Evolutionary conservation across 2,329 filamentous ascomycete species (phyloP), one percentile per base, ranked within the genome.

Genomic region (Scedosporium dehoogii): DNA sequence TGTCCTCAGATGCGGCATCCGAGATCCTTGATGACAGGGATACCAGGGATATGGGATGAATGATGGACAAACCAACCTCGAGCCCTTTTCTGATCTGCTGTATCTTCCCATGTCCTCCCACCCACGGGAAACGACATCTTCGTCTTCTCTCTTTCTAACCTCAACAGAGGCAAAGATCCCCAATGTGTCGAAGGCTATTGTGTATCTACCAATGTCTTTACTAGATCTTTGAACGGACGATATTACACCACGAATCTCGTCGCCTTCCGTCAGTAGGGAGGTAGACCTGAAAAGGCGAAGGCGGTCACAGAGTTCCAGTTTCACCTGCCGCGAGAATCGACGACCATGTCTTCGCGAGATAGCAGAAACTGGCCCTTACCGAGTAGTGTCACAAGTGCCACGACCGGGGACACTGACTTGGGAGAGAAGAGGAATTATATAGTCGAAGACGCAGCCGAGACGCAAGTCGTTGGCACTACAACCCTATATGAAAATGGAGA

Each of bases 401-500:
- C 18, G 6, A 14, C 51, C 3, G 21, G 21, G 18, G 51, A 23
- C 51, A 10, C 18, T 55, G 12, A 6, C 51, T 16, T 29, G 7
- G 18, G 12, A 25, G 51, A 27, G 23, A 23, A 55, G 12, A 25
- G 23, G 12, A 14, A 16, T 55, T 14, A 27, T 23, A 25, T 55
- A 10, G 18, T 23, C 12, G 51, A 55, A 46, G 64, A 65, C 63
- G 16, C 14, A 18, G 38, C 33, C 23, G 59, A 61, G 27, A 61
- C 63, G 59, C 63, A 64, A 62, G 66, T 68, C 59, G 65, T 68
- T 51, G 67, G 67, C 9, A 67, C 65, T 16, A 67, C 66, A 14
- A 63, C 65, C 10, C 56, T 68, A 2, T 68, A 67, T 29, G 55
- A 63, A 58, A 48, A 66, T 55, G 66, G 67, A 41, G 23, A 65